Percentiles rank a stretch among this genome's conserved stretches.
phyloP scores from a whole-genome alignment of 2,329 filamentous ascomycete genomes.

The Verruconis gallopava region DNA sequence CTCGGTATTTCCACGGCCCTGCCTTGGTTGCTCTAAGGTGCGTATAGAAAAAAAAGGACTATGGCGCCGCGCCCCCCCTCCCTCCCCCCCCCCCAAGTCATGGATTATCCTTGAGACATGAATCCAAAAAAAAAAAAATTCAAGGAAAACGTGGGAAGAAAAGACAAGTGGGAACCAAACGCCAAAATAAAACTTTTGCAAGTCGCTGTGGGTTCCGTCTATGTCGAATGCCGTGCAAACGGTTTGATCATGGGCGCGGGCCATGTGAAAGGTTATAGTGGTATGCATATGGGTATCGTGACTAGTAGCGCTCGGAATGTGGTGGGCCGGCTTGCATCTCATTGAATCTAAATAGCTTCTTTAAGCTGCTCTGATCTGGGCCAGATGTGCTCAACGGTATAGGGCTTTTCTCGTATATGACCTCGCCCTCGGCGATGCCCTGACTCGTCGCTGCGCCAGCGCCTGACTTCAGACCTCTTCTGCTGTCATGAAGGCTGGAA shows the following conservation, averaged over 20 bases:
- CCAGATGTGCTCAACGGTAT: neutral
- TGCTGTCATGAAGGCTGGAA: slow-evolving; percentile 3
- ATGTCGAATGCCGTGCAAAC: too few species aligned
- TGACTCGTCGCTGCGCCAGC: slow-evolving; percentile 21
- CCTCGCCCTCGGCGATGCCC: slow-evolving; percentile 24
- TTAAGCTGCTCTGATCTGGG: slow-evolving; percentile 22
- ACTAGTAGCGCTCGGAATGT: neutral
- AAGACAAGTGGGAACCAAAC: neutral
- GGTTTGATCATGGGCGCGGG: too few species aligned
- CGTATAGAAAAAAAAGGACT: too few species aligned
- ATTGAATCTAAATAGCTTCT: slow-evolving; percentile 18
- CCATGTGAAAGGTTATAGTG: too few species aligned
- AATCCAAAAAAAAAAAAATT: neutral
- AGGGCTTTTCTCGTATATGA: slow-evolving; percentile 22
- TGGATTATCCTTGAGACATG: slow-evolving; percentile 1
- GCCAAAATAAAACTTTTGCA: too few species aligned
- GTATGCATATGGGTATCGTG: neutral
- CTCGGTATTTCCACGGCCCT: too few species aligned
- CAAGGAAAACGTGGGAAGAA: neutral
- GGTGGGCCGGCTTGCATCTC: slow-evolving; percentile 14
- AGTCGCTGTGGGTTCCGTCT: too few species aligned
- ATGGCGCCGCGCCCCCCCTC: too few species aligned
- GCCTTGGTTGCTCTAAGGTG: too few species aligned
- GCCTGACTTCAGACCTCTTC: slow-evolving; percentile 20
- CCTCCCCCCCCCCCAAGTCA: too few species aligned